These are phyloP conservation scores for Neofusicoccum parvum DNA, from an alignment of 2,329 filamentous ascomycete genomes.

Conservation along the genomic window DNA sequence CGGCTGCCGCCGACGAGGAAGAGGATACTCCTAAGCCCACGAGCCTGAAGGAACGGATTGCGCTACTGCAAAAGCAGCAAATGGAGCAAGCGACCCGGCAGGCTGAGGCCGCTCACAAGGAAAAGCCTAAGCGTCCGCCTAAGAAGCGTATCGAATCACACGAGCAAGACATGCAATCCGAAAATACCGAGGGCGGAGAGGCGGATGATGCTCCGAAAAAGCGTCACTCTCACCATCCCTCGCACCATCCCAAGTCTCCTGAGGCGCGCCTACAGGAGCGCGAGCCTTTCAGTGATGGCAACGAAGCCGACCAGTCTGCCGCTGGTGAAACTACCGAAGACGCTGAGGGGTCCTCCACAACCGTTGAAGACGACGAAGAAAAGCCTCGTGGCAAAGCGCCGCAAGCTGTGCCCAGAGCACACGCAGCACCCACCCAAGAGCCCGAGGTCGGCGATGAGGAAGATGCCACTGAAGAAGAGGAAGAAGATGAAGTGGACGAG, in stretches of 20 bases:
- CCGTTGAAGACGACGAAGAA: slow-evolving; percentile 75
- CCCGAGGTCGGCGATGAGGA: slow-evolving; percentile 54
- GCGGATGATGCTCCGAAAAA: slow-evolving; percentile 41
- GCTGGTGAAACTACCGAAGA: slow-evolving; percentile 65
- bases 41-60: slow-evolving; percentile 93
- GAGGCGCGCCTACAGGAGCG: slow-evolving; percentile 46
- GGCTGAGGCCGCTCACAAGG: slow-evolving; percentile 75
- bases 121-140: slow-evolving; percentile 76
- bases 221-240: slow-evolving; percentile 40
- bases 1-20: slow-evolving; percentile 54
- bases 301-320: slow-evolving; percentile 67
- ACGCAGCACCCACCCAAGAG: slow-evolving; percentile 46
- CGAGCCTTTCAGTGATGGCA: slow-evolving; percentile 62
- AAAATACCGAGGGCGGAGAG: slow-evolving; percentile 34
- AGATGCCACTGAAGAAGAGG: slow-evolving; percentile 56
- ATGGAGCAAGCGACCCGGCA: slow-evolving; percentile 83
- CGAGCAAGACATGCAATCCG: slow-evolving; percentile 32
- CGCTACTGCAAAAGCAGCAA: slow-evolving; percentile 90
- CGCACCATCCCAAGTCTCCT: slow-evolving; percentile 43
- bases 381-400: slow-evolving; percentile 33
- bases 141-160: slow-evolving; percentile 64
- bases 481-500: slow-evolving; percentile 85
- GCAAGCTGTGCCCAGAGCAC: slow-evolving; percentile 22
- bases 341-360: slow-evolving; percentile 63
- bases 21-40: slow-evolving; percentile 89